Evolutionary conservation across 768 basidiomycete species (phyloP), one percentile per base, ranked within the genome.

Genomic region (Mycena chlorophos): DNA sequence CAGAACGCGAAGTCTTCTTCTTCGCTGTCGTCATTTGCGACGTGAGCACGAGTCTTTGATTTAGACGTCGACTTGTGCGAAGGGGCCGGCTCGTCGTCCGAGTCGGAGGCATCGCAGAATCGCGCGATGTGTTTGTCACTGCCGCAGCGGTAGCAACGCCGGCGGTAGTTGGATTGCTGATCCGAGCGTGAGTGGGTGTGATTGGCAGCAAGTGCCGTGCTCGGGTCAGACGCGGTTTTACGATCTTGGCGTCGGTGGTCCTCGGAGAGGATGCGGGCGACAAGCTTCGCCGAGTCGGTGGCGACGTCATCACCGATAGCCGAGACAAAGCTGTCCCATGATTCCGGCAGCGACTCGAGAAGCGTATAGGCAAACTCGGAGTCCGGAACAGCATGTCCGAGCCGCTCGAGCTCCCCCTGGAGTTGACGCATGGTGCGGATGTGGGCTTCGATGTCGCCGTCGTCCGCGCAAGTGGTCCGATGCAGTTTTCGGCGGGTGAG

Each of bases 391-490:
- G 48, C 42, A n/a, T 54, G 38, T 10, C 60, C 62, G 20, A 67
- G 55, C 10, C 2, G 16, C 16, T 16, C 28, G 3, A 63, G 52
- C 22, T 69, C 65, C 13, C 57, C 49, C 50, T 65, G 62, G 40
- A 56, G 57, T 4, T 56, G 31, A 30, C 58, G 54, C 61, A 71
- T 65, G 26, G 49, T 28, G 2, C 58, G 55, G 12, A 71, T 55
- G 52, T 69, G 68, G 23, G 62, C 63, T 13, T 68, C 65, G 38
- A 72, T 62, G 43, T 69, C 63, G 20, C 60, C 57, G 20, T 56
- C 67, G 8, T 71, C 70, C 25, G 63, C 45, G 49, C 60, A 63
- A 14, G 39, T 29, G 17, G 61, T 47, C 3, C 57, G 48, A 40
- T 58, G 63, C 29, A 70, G 46, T 38, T 66, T 64, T 22, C 67